Conservation (phyloP, 345 rosid genomes). For the Gossypioides kirkii region DNA sequence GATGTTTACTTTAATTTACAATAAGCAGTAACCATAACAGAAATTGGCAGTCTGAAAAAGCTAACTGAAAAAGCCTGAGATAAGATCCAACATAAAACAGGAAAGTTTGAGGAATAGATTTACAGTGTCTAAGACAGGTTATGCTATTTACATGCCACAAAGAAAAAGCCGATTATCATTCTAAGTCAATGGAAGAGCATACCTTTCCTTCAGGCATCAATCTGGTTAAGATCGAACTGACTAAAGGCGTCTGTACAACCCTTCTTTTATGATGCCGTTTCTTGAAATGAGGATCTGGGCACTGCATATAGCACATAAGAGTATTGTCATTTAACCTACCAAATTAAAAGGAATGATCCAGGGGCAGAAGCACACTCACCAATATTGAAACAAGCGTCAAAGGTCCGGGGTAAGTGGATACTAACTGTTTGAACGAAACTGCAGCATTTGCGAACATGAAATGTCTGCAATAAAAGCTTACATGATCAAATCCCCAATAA, state of each 20-base stretch:
- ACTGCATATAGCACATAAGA: conserved; percentile 42
- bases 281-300: conserved; percentile 98
- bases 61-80: not conserved
- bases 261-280: conserved; percentile 89
- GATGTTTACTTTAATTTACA: not conserved
- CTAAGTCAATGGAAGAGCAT: conserved; percentile 8
- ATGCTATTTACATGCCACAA: not conserved
- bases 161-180: not conserved
- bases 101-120: not conserved
- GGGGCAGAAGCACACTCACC: conserved; percentile 35
- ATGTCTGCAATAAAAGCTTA: conserved; percentile 48
- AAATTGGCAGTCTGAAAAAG: not conserved
- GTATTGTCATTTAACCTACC: not conserved
- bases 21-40: not conserved
- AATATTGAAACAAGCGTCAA: conserved; percentile 75
- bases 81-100: not conserved
- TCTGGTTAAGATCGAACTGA: conserved; percentile 48
- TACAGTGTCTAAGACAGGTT: not conserved
- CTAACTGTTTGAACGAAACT: conserved; percentile 58
- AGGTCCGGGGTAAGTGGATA: conserved; percentile 72
- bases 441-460: conserved; percentile 80
- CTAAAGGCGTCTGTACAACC: conserved; percentile 74
- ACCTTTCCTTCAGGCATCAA: conserved; percentile 81
- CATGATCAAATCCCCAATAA: conserved; percentile 18
- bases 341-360: not conserved